Conservation (phyloP, 2,329 filamentous ascomycete species). For the Diaporthe batatas region DNA sequence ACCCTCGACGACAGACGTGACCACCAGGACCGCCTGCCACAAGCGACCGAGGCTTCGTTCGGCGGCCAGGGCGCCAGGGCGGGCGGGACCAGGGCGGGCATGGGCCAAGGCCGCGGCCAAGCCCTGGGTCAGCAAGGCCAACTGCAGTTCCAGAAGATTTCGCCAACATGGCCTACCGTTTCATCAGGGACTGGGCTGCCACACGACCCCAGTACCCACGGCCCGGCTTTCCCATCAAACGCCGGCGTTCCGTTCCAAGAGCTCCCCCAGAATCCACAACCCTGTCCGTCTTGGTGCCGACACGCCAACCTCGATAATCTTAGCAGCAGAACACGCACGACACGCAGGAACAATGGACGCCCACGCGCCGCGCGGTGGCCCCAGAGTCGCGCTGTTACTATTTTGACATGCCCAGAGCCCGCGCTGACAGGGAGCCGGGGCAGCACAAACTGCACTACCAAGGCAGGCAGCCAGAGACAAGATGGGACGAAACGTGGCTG, state of each 20-base stretch:
- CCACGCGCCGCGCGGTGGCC: conserved; percentile 23
- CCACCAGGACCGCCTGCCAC: neutral
- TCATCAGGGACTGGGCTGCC: conserved; percentile 34
- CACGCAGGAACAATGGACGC: conserved; percentile 32
- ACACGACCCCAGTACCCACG: conserved; percentile 26
- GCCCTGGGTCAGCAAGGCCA: conserved; percentile 23
- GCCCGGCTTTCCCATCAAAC: conserved; percentile 36
- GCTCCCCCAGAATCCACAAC: conserved; percentile 12
- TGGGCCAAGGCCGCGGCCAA: conserved; percentile 20
- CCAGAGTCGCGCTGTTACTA: neutral
- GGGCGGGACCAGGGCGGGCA: neutral
- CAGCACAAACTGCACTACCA: neutral
- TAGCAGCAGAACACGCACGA: neutral
- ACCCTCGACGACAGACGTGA: neutral
- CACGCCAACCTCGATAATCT: conserved; percentile 14
- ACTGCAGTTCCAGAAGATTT: conserved; percentile 33
- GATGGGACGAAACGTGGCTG: conserved; percentile 39
- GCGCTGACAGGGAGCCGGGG: neutral
- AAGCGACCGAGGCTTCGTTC: conserved; percentile 15
- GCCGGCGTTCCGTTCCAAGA: conserved; percentile 18
- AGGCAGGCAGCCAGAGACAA: conserved; percentile 5
- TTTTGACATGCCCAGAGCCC: neutral
- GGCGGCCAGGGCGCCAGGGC: conserved; percentile 4
- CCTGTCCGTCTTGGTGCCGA: conserved; percentile 15
- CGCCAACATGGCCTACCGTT: conserved; percentile 32